Conservation (phyloP, 352 stramenopile species). For the Globisporangium echinulatum region DNA sequence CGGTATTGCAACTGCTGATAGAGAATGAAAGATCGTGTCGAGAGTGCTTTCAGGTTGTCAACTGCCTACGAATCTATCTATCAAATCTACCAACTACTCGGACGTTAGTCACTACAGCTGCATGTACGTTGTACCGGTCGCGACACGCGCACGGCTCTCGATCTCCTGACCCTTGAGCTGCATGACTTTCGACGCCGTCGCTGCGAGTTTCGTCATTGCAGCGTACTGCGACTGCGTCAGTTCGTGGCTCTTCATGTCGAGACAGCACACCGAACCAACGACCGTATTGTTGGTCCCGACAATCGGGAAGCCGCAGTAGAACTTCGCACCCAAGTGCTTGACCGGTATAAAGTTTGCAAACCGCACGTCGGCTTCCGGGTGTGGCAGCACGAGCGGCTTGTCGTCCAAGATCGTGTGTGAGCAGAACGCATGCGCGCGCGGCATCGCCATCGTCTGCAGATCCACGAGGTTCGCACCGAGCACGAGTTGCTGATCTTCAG, state of each 20-base stretch:
- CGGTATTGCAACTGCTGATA: no score
- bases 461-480: conserved; percentile 30
- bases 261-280: conserved; percentile 58
- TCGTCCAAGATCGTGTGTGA: conserved; percentile 51
- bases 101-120: neutral
- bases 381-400: conserved; percentile 52
- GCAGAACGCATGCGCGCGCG: conserved; percentile 31
- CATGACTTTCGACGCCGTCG: conserved; percentile 49
- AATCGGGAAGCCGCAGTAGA: conserved; percentile 77
- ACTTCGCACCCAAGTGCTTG: conserved; percentile 39
- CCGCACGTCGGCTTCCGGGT: conserved; percentile 63
- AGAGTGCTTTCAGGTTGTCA: no score
- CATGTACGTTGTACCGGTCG: neutral
- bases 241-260: conserved; percentile 41
- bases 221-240: conserved; percentile 56
- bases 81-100: neutral
- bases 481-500: conserved; percentile 39
- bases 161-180: conserved; percentile 14
- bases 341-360: conserved; percentile 42
- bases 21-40: no score
- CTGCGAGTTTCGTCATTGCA: conserved; percentile 42
- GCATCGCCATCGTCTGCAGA: conserved; percentile 18
- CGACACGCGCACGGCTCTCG: neutral
- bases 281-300: conserved; percentile 35
- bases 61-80: neutral